phyloP scores from a whole-genome alignment of 225 moss, liverwort and hornwort genomes.

The Marchantia paleacea region DNA sequence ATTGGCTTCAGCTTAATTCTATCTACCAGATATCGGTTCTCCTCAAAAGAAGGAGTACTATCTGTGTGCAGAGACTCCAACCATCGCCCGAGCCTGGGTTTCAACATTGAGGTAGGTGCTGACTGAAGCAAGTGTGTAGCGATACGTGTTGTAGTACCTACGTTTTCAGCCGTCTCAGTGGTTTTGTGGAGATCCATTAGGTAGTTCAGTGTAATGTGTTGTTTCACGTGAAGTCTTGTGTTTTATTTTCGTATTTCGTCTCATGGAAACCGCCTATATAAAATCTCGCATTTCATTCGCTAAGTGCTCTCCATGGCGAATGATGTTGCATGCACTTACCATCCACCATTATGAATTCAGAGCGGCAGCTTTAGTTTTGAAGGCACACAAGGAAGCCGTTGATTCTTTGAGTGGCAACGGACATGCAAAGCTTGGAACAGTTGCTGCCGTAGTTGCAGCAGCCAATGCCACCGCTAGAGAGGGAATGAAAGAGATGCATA shows the following conservation, averaged over 20 bases:
- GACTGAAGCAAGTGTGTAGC: not conserved
- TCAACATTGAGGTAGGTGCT: conserved; percentile 73
- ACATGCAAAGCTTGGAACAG: conserved; percentile 88
- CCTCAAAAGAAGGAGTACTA: conserved; percentile 89
- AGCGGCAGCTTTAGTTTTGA: conserved; percentile 87
- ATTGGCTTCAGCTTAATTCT: conserved; percentile 30
- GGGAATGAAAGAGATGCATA: conserved; percentile 83
- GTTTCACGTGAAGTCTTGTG: not conserved
- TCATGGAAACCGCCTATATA: too few relatives aligned
- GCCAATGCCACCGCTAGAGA: conserved; percentile 97
- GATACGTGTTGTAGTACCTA: not conserved
- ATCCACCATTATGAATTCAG: conserved; percentile 37
- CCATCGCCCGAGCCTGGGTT: conserved; percentile 92
- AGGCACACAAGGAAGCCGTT: conserved; percentile 96
- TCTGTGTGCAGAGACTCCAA: conserved; percentile 92
- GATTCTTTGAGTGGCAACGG: conserved; percentile 96
- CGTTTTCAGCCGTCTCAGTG: not conserved
- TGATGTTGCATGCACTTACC: not conserved
- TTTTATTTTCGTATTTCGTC: not conserved
- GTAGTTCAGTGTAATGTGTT: not conserved
- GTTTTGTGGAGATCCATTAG: not conserved
- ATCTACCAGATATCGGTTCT: conserved; percentile 73
- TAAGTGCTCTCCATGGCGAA: not conserved
- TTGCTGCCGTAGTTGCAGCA: conserved; percentile 93
- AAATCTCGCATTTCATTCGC: too few relatives aligned